Conservation (phyloP, 2,329 filamentous ascomycete species). For the Scedosporium aurantiacum region DNA sequence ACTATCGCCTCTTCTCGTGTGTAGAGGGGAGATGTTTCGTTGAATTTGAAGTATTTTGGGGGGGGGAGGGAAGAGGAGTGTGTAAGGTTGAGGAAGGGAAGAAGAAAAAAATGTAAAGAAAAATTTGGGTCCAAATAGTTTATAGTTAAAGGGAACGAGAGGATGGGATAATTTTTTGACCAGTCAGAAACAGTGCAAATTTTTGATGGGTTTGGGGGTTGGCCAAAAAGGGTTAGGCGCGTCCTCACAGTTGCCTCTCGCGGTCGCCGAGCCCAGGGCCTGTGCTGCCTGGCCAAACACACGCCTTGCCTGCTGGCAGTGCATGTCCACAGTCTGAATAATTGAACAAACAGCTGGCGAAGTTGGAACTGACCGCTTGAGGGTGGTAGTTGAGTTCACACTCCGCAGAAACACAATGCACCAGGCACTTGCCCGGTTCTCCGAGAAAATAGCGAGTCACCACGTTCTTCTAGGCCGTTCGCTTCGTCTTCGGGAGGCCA, state of each 20-base stretch:
- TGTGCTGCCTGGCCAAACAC: no score
- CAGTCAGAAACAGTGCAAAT: slow-evolving; percentile 5
- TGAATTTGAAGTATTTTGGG: background rate
- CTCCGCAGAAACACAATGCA: no score
- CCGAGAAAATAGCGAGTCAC: no score
- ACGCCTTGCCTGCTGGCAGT: no score
- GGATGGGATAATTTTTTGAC: slow-evolving; percentile 7
- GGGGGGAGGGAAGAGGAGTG: slow-evolving; percentile 8
- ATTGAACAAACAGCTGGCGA: no score
- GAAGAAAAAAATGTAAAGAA: slow-evolving; percentile 16
- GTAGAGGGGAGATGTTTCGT: slow-evolving; percentile 1
- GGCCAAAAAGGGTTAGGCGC: slow-evolving; percentile 1
- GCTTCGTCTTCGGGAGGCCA: background rate
- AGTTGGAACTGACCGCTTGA: no score
- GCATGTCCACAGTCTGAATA: no score
- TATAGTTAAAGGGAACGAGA: slow-evolving; percentile 8
- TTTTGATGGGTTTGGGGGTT: background rate
- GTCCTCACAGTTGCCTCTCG: background rate
- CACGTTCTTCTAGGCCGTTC: no score
- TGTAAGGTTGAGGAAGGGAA: slow-evolving; percentile 18
- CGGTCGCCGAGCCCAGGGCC: slow-evolving; percentile 1
- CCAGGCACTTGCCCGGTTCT: no score
- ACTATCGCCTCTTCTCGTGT: background rate
- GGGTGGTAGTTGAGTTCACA: no score
- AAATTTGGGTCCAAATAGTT: slow-evolving; percentile 18